Evolutionary conservation across 306 rosid species (phyloP), one percentile per base, ranked within the genome.

Genomic region (Vigna nakashimae): DNA sequence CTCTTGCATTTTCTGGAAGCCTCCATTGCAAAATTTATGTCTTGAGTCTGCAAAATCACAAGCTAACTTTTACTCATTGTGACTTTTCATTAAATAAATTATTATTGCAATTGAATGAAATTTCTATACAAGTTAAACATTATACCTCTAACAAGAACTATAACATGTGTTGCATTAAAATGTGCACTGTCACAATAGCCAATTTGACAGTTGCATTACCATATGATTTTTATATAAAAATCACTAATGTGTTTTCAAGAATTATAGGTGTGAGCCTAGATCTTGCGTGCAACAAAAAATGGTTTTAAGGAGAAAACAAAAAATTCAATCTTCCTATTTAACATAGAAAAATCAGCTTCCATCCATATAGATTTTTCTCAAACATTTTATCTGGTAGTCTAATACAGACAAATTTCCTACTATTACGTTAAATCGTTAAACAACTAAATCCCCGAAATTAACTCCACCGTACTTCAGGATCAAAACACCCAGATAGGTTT

Each of bases 1-100:
- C 49, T 84, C 69, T 53, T 86, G 79, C 91, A 87, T 83, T 90
- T 86, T 76, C 80, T 88, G 56, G 83, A 84, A 72, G 92, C 92
- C 70, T 86, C 91, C 92, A 88, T 90, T 30, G 95, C 95, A 58
- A 65, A 83, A 77, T 13, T 71, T 62, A 83, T 84, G 72, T 88
- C 83, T 84, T 52, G 86, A 20, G 88, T 76, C 95, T 90, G 90
- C 84, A 83, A 84, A 74, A 86, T 73, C 36, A 76, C 67, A 49
- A n/a, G 17, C 53, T 59, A 51, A 57, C 48, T 63, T 76, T 63
- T 53, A 86, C 55, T 74, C 79, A 51, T 36, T 36, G 57, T 58
- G 49, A 71, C 62, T 70, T 69, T 59, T 26, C 17, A 30, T 36
- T 17, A 74, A 58, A 77, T 65, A 56, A 48, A 76, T 65, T 13